These are phyloP conservation scores for Yamadazyma sp. DNA, from an alignment of 1,139 yeast species.

Conservation along the genomic window DNA sequence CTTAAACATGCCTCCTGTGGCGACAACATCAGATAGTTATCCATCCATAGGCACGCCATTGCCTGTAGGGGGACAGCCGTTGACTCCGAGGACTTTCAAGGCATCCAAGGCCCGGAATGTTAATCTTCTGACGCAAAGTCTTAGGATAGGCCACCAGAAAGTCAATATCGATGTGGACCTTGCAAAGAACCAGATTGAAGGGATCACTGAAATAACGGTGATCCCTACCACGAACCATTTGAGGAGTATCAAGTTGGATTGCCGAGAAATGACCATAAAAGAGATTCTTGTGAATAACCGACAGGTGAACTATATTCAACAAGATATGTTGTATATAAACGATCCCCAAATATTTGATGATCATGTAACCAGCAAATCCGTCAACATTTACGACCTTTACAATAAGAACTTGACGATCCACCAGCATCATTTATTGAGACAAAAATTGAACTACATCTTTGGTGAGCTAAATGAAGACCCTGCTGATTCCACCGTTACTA, in stretches of 20 bases:
- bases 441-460: conserved; percentile 61
- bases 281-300: conserved; percentile 60
- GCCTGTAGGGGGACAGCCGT: conserved; percentile 10
- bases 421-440: conserved; percentile 65
- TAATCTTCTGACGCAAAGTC: conserved; percentile 36
- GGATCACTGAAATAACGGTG: conserved; percentile 80
- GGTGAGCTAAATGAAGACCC: conserved; percentile 48
- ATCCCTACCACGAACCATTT: conserved; percentile 66
- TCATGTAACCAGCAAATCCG: conserved; percentile 12
- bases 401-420: conserved; percentile 45
- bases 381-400: conserved; percentile 43
- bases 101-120: conserved; percentile 21
- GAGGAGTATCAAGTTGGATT: conserved; percentile 67
- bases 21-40: conserved; percentile 14
- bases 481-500: conserved; percentile 11
- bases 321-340: conserved; percentile 40
- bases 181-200: conserved; percentile 52
- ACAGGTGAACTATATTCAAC: conserved; percentile 36
- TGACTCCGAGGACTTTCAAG: conserved; percentile 23
- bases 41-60: conserved; percentile 14
- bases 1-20: conserved; percentile 22
- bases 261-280: conserved; percentile 70
- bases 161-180: conserved; percentile 68
- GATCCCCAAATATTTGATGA: conserved; percentile 27
- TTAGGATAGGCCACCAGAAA: conserved; percentile 68